Evolutionary conservation across 1,284 basidiomycete genomes (phyloP), one percentile per base, ranked within the genome.

Genomic region (Cryptococcus sp.): DNA sequence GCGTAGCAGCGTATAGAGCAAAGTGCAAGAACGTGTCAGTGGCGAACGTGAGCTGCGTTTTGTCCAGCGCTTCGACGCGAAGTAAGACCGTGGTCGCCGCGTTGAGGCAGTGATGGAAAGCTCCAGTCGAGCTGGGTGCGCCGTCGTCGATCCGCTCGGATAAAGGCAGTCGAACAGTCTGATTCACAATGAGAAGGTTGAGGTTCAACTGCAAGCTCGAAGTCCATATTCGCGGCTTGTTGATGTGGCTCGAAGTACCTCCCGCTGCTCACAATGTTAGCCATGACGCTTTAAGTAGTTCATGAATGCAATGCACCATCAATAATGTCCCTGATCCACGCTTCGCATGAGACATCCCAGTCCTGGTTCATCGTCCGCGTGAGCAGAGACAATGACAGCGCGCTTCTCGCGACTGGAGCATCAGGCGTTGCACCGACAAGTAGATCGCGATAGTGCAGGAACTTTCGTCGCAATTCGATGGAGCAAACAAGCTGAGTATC

Each of bases 1-100:
- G 65, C 13, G 69, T 72, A 0, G 66, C 69, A 4, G 72, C 72
- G 55, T 74, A 74, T 25, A 74, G 63, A 30, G 72, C 65, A 48
- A 74, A 74, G 58, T 74, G 72, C 19, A 74, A 58, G 38, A 74
- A 58, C 5, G 72, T 74, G 50, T 74, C 72, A 1, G 70, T 67
- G 5, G 70, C 72, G 45, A 65, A 74, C 3, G 69, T 68, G 47
- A 71, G 41, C 50, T 71, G 66, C 49, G 60, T 47, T 52, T 62
- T 61, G 25, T 68, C 65, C 11, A 74, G 56, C 35, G 58, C 64
- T 60, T 68, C 62, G 27, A 72, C 63, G 19, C 68, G 61, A 15
- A 65, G 52, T 5, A 74, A 57, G 19, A 72, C 66, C 3, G 68
- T 64, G 13, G 66, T 67, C 3, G 72, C 72, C 2, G 67, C 66